Conservation (phyloP, 1,284 basidiomycete genomes). For the Sporisorium graminicola region DNA sequence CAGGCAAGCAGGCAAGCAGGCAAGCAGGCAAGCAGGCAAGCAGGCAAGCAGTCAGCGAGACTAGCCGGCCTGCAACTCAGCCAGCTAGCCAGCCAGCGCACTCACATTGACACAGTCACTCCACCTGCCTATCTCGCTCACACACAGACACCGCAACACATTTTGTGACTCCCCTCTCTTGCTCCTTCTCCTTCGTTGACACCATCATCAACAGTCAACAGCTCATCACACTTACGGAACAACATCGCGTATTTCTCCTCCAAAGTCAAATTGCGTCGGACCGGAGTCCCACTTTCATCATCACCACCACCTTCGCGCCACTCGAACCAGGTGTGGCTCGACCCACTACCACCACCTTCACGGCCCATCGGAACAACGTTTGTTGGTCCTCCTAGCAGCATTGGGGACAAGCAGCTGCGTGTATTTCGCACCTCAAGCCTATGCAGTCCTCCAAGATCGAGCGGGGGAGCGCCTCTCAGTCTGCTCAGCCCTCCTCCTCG, state of each 20-base stretch:
- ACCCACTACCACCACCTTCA: neutral
- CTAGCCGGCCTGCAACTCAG: neutral
- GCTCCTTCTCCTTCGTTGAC: neutral
- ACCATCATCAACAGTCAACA: neutral
- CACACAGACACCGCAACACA: too few species aligned
- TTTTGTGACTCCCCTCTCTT: neutral
- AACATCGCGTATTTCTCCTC: neutral
- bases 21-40: neutral
- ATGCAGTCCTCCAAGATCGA: constrained; percentile 40
- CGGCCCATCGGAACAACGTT: neutral
- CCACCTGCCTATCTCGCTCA: too few species aligned
- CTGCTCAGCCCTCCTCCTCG: constrained; percentile 17
- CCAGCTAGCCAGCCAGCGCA: neutral
- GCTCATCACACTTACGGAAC: neutral
- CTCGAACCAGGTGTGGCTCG: neutral
- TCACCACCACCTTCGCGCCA: neutral
- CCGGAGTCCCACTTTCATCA: neutral
- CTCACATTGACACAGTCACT: neutral
- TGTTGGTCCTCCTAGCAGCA: neutral
- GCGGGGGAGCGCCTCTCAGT: constrained; percentile 9
- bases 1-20: neutral
- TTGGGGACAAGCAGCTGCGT: neutral
- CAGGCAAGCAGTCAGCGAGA: neutral
- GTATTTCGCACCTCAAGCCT: too few species aligned
- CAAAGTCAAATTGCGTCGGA: neutral